Conservation (phyloP, 345 rosid genomes). For the Aquilaria sinensis region DNA sequence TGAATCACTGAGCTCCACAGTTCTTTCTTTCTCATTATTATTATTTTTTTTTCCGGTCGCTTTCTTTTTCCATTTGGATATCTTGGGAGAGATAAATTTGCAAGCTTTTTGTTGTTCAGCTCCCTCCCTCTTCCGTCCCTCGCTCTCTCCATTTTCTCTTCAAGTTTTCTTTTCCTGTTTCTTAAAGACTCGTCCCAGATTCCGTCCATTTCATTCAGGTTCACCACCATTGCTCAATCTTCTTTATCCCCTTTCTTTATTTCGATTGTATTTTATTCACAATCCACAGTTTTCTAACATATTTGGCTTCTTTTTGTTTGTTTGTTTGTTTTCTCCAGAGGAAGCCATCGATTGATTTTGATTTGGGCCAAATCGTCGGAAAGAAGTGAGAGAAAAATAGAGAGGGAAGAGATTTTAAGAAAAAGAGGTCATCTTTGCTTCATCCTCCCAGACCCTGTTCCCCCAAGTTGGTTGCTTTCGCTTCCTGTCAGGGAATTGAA, state of each 20-base stretch:
- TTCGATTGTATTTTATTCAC: slow-evolving; percentile 2
- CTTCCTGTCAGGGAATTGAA: slow-evolving; percentile 14
- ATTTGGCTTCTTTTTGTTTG: slow-evolving; percentile 3
- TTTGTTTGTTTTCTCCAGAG: slow-evolving; percentile 18
- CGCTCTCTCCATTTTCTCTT: neutral
- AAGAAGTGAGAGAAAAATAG: slow-evolving; percentile 10
- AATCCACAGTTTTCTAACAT: neutral
- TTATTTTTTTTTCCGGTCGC: no score
- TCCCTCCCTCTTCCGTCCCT: slow-evolving; percentile 14
- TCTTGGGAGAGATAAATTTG: no score
- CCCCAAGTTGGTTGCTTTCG: slow-evolving; percentile 15
- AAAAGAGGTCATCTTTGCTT: neutral
- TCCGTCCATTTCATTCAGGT: slow-evolving; percentile 23
- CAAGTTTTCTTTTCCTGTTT: neutral
- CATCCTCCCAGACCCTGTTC: neutral
- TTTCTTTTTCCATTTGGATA: no score
- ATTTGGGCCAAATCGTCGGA: slow-evolving; percentile 22
- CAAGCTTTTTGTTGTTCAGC: neutral
- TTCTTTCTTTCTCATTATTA: no score
- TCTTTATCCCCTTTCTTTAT: slow-evolving; percentile 11
- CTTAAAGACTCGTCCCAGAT: slow-evolving; percentile 25
- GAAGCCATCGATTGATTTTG: slow-evolving; percentile 26
- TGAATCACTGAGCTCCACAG: no score
- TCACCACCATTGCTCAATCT: slow-evolving; percentile 22
- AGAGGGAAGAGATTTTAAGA: neutral